Conservation (phyloP, 306 rosid genomes). For the Lathyrus oleraceus region DNA sequence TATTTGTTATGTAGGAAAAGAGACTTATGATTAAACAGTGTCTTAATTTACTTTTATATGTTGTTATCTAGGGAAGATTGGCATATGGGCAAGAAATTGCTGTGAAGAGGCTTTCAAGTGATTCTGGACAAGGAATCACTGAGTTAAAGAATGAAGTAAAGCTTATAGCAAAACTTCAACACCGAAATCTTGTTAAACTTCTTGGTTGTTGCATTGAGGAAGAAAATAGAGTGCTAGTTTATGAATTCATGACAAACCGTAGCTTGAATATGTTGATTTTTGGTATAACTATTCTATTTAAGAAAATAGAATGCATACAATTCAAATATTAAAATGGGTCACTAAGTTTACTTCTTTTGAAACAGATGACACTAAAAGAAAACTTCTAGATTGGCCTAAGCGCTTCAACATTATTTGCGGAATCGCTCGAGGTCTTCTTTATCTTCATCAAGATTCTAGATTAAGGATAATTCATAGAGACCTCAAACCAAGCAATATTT, state of each 20-base stretch:
- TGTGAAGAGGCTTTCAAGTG: slow-evolving; percentile 47
- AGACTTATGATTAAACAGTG: not conserved
- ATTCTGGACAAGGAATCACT: slow-evolving; percentile 41
- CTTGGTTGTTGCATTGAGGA: slow-evolving; percentile 42
- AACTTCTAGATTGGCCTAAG: slow-evolving; percentile 10
- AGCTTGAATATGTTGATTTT: slow-evolving; percentile 46
- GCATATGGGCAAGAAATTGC: slow-evolving; percentile 45
- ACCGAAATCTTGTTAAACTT: slow-evolving; percentile 54
- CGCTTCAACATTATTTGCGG: slow-evolving; percentile 16
- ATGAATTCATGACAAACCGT: slow-evolving; percentile 37
- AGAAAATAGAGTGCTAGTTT: slow-evolving; percentile 29
- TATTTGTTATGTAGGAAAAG: not conserved
- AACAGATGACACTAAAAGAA: slow-evolving; percentile 8
- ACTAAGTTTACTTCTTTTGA: not conserved
- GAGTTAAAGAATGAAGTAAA: slow-evolving; percentile 51
- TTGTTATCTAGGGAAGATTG: slow-evolving; percentile 38
- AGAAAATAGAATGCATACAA: not conserved
- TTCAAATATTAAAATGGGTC: too few relatives aligned
- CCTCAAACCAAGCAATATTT: slow-evolving; percentile 52
- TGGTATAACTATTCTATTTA: slow-evolving; percentile 23
- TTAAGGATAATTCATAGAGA: slow-evolving; percentile 54
- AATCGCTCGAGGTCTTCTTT: slow-evolving; percentile 32
- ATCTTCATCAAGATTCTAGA: slow-evolving; percentile 35
- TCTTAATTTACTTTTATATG: not conserved
- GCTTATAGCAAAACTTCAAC: slow-evolving; percentile 46